Conservation (phyloP, 2,329 filamentous ascomycete species). For the Fusarium subglutinans region DNA sequence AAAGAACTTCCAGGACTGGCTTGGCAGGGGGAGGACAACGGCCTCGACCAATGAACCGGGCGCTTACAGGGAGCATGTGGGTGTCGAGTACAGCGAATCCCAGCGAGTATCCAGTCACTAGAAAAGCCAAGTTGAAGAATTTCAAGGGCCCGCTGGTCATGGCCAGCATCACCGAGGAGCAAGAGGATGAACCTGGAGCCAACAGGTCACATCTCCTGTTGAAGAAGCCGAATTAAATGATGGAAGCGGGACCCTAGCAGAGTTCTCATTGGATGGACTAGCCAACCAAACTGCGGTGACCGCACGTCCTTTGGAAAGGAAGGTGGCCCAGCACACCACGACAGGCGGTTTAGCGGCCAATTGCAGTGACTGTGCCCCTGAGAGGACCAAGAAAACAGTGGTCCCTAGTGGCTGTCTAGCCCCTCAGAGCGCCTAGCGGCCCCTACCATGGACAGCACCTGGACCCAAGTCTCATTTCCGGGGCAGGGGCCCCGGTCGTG, state of each 20-base stretch:
- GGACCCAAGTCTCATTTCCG: constrained; percentile 39
- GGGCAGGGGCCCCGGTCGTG: constrained; percentile 18
- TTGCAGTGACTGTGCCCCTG: constrained; percentile 38
- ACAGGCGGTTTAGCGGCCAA: constrained; percentile 32
- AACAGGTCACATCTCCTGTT: constrained; percentile 27
- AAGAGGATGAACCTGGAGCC: constrained; percentile 10
- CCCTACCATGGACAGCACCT: constrained; percentile 21
- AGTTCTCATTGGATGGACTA: constrained; percentile 11
- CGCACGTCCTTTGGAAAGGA: constrained; percentile 24
- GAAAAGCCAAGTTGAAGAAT: constrained; percentile 22
- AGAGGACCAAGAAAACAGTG: constrained; percentile 28
- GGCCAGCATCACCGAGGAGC: background rate
- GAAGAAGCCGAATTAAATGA: constrained; percentile 23
- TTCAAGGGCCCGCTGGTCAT: constrained; percentile 3
- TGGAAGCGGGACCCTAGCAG: constrained; percentile 2
- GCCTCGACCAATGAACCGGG: constrained; percentile 36
- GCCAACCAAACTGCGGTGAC: constrained; percentile 29
- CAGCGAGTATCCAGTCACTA: constrained; percentile 14
- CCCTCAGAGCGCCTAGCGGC: constrained; percentile 31
- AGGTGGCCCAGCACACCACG: constrained; percentile 22
- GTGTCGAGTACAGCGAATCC: constrained; percentile 21
- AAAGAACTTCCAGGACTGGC: constrained; percentile 21
- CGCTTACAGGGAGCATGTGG: constrained; percentile 22
- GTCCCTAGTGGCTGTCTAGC: constrained; percentile 24
- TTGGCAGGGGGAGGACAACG: constrained; percentile 38